phyloP scores from a whole-genome alignment of 2,329 filamentous ascomycete genomes.

The Aspergillus fischeri region DNA sequence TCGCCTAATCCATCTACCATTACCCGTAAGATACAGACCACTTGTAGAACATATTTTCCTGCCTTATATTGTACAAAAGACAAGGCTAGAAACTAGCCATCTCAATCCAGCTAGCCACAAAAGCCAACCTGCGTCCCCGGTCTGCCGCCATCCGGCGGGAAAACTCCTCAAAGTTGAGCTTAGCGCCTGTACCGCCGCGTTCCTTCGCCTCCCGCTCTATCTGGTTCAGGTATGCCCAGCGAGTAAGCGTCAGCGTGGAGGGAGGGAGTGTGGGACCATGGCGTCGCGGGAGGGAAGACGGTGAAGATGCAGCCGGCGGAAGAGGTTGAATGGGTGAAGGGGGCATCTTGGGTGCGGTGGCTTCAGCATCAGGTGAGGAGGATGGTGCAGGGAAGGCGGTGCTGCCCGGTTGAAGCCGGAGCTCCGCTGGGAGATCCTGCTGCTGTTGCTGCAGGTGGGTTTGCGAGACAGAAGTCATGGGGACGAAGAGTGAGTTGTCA shows the following conservation, averaged over 20 bases:
- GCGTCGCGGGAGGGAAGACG: slow-evolving; percentile 10
- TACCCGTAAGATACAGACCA: not conserved
- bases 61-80: not conserved
- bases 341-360: slow-evolving; percentile 31
- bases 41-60: not conserved
- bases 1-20: not conserved
- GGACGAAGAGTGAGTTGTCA: not conserved
- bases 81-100: slow-evolving; percentile 54
- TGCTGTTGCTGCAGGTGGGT: slow-evolving; percentile 7
- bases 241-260: slow-evolving; percentile 37
- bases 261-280: slow-evolving; percentile 14
- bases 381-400: slow-evolving; percentile 30
- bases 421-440: slow-evolving; percentile 26
- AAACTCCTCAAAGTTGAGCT: slow-evolving; percentile 75
- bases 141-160: slow-evolving; percentile 67
- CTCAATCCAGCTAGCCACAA: slow-evolving; percentile 89
- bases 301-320: slow-evolving; percentile 18
- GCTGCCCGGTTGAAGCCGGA: slow-evolving; percentile 37
- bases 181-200: slow-evolving; percentile 71
- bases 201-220: slow-evolving; percentile 65
- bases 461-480: not conserved
- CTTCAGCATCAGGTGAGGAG: slow-evolving; percentile 30
- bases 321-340: slow-evolving; percentile 32
- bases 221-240: slow-evolving; percentile 52
- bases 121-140: slow-evolving; percentile 66